Evolutionary conservation across 805 yeast species (phyloP).

Genomic region (Isabelozyma gotoi): DNA sequence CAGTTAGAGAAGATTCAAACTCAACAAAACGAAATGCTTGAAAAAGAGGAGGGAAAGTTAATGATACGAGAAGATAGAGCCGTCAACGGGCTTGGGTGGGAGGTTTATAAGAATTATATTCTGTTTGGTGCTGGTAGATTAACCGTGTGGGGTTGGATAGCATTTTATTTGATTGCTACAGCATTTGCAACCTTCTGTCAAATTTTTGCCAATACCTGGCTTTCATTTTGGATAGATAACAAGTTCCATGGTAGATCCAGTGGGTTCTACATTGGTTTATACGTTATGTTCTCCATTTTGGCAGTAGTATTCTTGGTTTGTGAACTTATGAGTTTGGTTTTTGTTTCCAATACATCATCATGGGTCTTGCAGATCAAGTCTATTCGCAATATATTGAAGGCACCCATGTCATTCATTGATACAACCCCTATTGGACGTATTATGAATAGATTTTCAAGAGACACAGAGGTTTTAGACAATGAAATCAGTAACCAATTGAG

Average conservation of each 20-base stretch:
- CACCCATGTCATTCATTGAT: constrained; percentile 25
- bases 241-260: constrained; percentile 7
- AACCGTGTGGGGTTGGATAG: constrained; percentile 5
- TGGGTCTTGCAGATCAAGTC: constrained; percentile 13
- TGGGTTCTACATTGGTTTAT: constrained; percentile 15
- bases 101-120: constrained; percentile 12
- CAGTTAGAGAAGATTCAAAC: constrained; percentile 2
- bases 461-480: constrained; percentile 22
- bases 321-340: constrained; percentile 9
- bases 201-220: constrained; percentile 21
- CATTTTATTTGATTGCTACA: constrained; percentile 3
- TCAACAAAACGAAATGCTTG: too few species aligned
- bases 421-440: constrained; percentile 26
- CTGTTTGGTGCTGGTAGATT: constrained; percentile 12
- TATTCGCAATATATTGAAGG: constrained; percentile 11
- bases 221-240: constrained; percentile 19
- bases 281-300: constrained; percentile 15
- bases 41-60: constrained; percentile 14
- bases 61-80: constrained; percentile 17
- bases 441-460: constrained; percentile 24
- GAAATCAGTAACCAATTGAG: constrained; percentile 20
- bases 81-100: constrained; percentile 9
- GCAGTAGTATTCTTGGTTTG: constrained; percentile 9
- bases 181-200: constrained; percentile 12
- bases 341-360: constrained; percentile 14